Conservation (phyloP, 176 grass and related monocot species). For the Ampelocalamus luodianensis region DNA sequence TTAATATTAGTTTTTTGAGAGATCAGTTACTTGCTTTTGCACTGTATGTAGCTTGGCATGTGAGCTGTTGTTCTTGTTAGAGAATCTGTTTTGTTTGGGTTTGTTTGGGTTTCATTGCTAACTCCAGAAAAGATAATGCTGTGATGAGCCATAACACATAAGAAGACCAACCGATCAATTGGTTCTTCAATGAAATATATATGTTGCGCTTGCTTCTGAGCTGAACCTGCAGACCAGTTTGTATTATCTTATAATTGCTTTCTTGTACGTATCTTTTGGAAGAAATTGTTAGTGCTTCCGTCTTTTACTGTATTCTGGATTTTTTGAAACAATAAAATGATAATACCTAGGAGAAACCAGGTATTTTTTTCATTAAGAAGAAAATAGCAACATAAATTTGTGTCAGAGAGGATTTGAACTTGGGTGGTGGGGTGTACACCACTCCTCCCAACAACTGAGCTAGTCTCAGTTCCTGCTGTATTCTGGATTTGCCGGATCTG, state of each 20-base stretch:
- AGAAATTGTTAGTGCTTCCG: not conserved
- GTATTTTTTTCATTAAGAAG: too few relatives aligned
- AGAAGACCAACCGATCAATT: slow-evolving; percentile 54
- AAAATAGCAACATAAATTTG: too few relatives aligned
- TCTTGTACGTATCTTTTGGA: not conserved
- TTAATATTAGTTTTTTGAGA: not conserved
- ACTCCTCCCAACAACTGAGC: too few relatives aligned
- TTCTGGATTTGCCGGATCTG: not conserved
- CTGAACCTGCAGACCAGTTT: not conserved
- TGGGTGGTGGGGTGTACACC: too few relatives aligned
- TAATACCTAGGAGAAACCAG: too few relatives aligned
- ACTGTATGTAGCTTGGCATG: not conserved
- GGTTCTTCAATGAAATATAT: slow-evolving; percentile 61
- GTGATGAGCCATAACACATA: slow-evolving; percentile 80
- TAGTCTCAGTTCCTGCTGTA: not conserved
- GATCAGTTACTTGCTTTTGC: not conserved
- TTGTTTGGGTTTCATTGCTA: not conserved
- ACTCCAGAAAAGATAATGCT: not conserved
- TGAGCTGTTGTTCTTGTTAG: not conserved
- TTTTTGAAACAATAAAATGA: too few relatives aligned
- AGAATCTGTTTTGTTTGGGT: not conserved
- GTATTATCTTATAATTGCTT: not conserved
- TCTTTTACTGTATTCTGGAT: not conserved
- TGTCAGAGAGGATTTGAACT: too few relatives aligned
- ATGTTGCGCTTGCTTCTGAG: slow-evolving; percentile 92